Base-by-base conservation (phyloP, 257 asterid genomes). In the Solanum phureja region DNA sequence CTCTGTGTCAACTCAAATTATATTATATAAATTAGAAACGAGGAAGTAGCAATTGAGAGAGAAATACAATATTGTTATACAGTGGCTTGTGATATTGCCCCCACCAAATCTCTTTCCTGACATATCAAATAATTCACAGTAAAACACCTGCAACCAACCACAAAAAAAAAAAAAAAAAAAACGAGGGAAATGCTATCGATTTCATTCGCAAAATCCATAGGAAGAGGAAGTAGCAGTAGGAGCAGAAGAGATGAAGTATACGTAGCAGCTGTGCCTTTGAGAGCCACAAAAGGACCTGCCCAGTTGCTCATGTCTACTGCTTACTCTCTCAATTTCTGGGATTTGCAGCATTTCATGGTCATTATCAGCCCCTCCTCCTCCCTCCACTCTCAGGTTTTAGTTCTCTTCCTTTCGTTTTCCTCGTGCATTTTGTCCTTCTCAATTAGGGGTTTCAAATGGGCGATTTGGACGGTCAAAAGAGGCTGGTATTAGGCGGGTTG, bases 341-440 rank as follows among this genome's bases (percentile, higher is more conserved):
- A 92, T 87, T 89, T 95, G 71, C 95, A 94, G 81, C 98, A 96
- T 91, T 96, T 91, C 93, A 92, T 95, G 94, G 97, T 95, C 93
- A 91, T 96, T 73, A 88, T 94, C 91, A 94, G 91, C 34, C 89
- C 94, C 85, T 37, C 87, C 16, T 83, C 91, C 4, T 87, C 89
- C 10, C 79, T 11, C 16, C 14, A 83, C 33, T 85, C 83, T 76
- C 89, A 90, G 92, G 92, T 91, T 52, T 24, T 14, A 37, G 27
- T 84, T 11, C 16, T 44, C 37, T 42, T 38, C 7, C 46, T 21
- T 74, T 5, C 0, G 21, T 35, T 74, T 49, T 14, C 19, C 21
- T 49, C 3, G 8, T 49, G 60, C 60, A 49, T 49, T 49, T 75
- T 75, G 6, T 21, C 83, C 83, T 34, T 74, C 52, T 21, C 12